Percentiles rank a stretch among this genome's conserved stretches.
These are phyloP conservation scores for Hypholoma sublateritium DNA, from an alignment of 768 basidiomycete genomes.

Conservation along the genomic window DNA sequence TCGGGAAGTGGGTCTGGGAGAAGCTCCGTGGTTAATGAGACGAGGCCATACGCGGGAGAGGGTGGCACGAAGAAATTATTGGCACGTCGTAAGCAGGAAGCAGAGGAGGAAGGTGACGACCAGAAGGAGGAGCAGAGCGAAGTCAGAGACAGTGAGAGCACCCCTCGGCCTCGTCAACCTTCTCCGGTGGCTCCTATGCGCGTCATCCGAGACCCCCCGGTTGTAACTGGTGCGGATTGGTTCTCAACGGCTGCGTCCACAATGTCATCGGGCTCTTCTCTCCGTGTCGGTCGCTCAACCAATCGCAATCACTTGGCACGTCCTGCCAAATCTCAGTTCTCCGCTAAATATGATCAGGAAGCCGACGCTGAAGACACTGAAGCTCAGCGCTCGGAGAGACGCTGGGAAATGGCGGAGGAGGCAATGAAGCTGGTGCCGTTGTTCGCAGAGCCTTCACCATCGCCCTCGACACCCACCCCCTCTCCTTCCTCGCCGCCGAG, in stretches of 20 bases:
- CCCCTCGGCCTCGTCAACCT: slow-evolving; percentile 5
- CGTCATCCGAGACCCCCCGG: slow-evolving; percentile 12
- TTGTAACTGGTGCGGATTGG: slow-evolving; percentile 27
- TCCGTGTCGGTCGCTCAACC: slow-evolving; percentile 66
- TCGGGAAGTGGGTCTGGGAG: slow-evolving; percentile 40
- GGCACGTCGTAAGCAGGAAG: slow-evolving; percentile 60
- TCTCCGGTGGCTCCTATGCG: slow-evolving; percentile 15
- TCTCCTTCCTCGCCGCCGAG: slow-evolving; percentile 19
- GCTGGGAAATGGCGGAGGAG: slow-evolving; percentile 50
- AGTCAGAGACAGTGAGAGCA: slow-evolving; percentile 7
- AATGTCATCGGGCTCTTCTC: slow-evolving; percentile 45
- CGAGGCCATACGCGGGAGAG: slow-evolving; percentile 77
- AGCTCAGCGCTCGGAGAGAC: slow-evolving; percentile 37
- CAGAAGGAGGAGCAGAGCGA: slow-evolving; percentile 24
- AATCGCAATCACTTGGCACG: slow-evolving; percentile 61
- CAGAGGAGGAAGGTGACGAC: slow-evolving; percentile 39
- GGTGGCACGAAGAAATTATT: slow-evolving; percentile 79
- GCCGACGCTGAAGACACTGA: slow-evolving; percentile 46
- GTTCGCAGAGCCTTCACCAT: slow-evolving; percentile 54
- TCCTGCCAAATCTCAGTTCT: slow-evolving; percentile 56
- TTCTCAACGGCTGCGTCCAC: slow-evolving; percentile 29
- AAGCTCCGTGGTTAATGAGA: slow-evolving; percentile 45
- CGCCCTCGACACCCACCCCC: slow-evolving; percentile 12
- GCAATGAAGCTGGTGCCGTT: slow-evolving; percentile 53
- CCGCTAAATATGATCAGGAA: slow-evolving; percentile 60